These are phyloP conservation scores for Groenewaldozyma tartarivorans DNA, from an alignment of 805 yeast species.

Conservation along the genomic window DNA sequence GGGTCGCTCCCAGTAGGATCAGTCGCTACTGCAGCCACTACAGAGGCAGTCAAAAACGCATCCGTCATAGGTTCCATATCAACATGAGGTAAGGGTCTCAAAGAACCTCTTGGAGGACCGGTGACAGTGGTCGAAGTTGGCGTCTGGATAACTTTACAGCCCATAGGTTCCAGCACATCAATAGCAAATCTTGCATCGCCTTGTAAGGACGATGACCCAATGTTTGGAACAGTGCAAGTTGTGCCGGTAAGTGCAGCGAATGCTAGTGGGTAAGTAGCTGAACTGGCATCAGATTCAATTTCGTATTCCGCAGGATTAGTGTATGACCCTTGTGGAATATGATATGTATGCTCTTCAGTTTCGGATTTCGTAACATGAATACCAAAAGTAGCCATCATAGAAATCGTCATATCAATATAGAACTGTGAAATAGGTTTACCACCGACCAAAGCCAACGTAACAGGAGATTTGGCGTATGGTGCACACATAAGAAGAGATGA, in stretches of 20 bases:
- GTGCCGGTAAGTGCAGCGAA: constrained; percentile 95
- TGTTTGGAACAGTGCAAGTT: constrained; percentile 85
- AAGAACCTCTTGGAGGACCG: constrained; percentile 67
- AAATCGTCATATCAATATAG: constrained; percentile 94
- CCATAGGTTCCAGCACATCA: constrained; percentile 91
- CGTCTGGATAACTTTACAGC: constrained; percentile 79
- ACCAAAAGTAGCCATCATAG: constrained; percentile 91
- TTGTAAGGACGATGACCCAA: constrained; percentile 84
- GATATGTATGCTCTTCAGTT: constrained; percentile 74
- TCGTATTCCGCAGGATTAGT: constrained; percentile 75
- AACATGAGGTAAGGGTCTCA: constrained; percentile 62
- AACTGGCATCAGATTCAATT: constrained; percentile 93
- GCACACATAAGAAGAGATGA: constrained; percentile 96
- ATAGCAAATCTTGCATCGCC: constrained; percentile 96
- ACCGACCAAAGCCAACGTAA: constrained; percentile 80
- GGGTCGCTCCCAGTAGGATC: constrained; percentile 25
- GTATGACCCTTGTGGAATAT: constrained; percentile 78
- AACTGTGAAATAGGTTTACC: constrained; percentile 95
- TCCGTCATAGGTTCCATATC: constrained; percentile 99
- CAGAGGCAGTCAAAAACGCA: constrained; percentile 93
- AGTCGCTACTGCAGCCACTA: constrained; percentile 85
- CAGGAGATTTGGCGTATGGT: constrained; percentile 85
- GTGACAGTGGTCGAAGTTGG: constrained; percentile 82
- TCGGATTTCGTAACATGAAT: constrained; percentile 59
- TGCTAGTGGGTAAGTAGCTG: constrained; percentile 96